Evolutionary conservation across 116 monocot species (phyloP).

Genomic region (Iris pallida): DNA sequence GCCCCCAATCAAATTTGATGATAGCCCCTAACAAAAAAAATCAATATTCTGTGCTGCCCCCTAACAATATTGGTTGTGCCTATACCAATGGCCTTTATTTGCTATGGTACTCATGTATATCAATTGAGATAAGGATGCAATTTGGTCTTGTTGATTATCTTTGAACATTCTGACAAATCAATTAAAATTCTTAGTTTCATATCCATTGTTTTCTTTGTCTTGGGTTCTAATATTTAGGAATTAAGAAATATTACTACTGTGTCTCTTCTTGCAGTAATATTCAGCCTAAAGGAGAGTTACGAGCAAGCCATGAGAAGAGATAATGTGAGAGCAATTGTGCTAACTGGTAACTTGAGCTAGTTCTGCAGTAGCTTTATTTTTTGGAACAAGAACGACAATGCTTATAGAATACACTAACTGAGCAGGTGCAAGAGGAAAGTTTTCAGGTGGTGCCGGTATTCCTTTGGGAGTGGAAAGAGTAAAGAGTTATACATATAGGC

Average conservation of each 20-base stretch:
- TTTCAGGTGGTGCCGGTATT: conserved; percentile 65
- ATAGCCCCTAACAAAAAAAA: too few species aligned
- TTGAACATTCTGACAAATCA: too few species aligned
- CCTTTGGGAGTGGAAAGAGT: conserved; percentile 55
- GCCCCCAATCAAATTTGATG: too few species aligned
- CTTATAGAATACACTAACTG: conserved; percentile 6
- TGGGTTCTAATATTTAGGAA: too few species aligned
- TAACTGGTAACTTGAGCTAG: conserved; percentile 11
- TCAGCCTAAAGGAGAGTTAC: conserved; percentile 21
- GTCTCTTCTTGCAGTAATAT: conserved; percentile 14
- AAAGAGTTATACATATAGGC: conserved; percentile 2
- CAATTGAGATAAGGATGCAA: too few species aligned
- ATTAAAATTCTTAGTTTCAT: too few species aligned
- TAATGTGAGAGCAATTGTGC: conserved; percentile 28
- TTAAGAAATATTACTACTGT: neutral
- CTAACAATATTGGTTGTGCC: too few species aligned
- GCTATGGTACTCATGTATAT: too few species aligned
- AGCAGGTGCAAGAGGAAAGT: conserved; percentile 44
- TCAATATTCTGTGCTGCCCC: too few species aligned
- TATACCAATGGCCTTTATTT: too few species aligned
- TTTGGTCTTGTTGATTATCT: too few species aligned
- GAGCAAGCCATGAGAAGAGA: conserved; percentile 26
- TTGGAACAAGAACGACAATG: neutral
- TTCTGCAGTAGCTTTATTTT: neutral
- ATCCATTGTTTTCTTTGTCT: too few species aligned